phyloP scores from a whole-genome alignment of 116 monocot genomes.

The Iris pallida region DNA sequence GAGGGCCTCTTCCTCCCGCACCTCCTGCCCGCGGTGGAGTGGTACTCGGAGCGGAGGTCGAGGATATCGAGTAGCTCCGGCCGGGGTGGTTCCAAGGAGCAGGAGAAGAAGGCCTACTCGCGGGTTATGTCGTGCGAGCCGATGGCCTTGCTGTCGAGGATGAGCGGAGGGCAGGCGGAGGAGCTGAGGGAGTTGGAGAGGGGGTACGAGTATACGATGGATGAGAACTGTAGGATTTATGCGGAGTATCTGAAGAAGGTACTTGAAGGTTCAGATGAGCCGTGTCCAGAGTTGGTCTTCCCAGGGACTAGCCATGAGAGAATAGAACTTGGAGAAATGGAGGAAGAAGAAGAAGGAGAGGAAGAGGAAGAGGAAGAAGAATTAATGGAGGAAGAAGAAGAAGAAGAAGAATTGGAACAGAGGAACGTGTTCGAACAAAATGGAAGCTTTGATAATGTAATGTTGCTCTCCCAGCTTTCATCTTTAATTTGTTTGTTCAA shows the following conservation, averaged over 20 bases:
- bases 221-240: slow-evolving; percentile 38
- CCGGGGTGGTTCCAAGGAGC: background rate
- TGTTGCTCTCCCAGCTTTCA: background rate
- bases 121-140: slow-evolving; percentile 13
- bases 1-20: slow-evolving; percentile 50
- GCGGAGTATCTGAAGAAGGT: slow-evolving; percentile 37
- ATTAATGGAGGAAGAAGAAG: background rate
- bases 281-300: slow-evolving; percentile 20
- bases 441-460: slow-evolving; percentile 46
- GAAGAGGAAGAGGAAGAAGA: background rate
- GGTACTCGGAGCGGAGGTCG: slow-evolving; percentile 36
- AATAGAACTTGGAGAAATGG: background rate
- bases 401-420: background rate
- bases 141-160: slow-evolving; percentile 42
- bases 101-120: background rate
- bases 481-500: no score
- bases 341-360: background rate
- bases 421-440: slow-evolving; percentile 2
- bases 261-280: slow-evolving; percentile 18
- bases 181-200: slow-evolving; percentile 37
- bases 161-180: slow-evolving; percentile 44
- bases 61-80: slow-evolving; percentile 2
- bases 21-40: slow-evolving; percentile 33
- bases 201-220: slow-evolving; percentile 42
- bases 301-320: background rate